Conservation (phyloP, 116 monocot species). For the Phalaenopsis hybrid region DNA sequence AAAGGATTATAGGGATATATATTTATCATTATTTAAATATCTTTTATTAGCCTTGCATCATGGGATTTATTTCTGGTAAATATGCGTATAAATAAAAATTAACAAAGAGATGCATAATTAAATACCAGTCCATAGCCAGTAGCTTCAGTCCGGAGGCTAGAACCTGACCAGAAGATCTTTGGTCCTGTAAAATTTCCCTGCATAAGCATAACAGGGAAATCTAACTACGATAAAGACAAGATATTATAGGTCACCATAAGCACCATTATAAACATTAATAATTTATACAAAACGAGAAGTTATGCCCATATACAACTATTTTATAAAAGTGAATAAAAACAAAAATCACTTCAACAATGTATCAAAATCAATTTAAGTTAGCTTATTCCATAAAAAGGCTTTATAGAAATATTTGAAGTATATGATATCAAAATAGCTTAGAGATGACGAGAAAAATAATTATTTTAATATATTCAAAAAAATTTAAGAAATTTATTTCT, state of each 20-base stretch:
- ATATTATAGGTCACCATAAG: neutral
- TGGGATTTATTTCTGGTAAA: neutral
- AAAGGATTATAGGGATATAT: neutral
- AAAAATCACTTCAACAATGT: neutral
- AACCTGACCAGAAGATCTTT: slow-evolving; percentile 98
- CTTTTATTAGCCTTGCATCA: neutral
- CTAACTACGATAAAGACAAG: slow-evolving; percentile 8
- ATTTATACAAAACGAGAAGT: neutral
- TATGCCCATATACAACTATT: neutral
- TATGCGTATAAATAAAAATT: neutral
- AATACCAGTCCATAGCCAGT: slow-evolving; percentile 95
- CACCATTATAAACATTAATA: neutral
- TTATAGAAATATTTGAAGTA: neutral
- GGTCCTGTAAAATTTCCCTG: slow-evolving; percentile 99
- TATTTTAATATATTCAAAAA: no score
- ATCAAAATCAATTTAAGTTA: neutral
- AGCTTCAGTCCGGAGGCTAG: slow-evolving; percentile 96
- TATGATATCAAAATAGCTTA: neutral
- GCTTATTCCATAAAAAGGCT: neutral
- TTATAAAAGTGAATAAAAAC: neutral
- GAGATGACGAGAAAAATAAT: no score
- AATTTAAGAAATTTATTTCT: no score
- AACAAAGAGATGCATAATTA: neutral
- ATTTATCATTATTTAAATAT: neutral
- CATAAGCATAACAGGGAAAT: slow-evolving; percentile 42